phyloP scores from a whole-genome alignment of 2,329 filamentous ascomycete species.

The Fusarium lyarnte region DNA sequence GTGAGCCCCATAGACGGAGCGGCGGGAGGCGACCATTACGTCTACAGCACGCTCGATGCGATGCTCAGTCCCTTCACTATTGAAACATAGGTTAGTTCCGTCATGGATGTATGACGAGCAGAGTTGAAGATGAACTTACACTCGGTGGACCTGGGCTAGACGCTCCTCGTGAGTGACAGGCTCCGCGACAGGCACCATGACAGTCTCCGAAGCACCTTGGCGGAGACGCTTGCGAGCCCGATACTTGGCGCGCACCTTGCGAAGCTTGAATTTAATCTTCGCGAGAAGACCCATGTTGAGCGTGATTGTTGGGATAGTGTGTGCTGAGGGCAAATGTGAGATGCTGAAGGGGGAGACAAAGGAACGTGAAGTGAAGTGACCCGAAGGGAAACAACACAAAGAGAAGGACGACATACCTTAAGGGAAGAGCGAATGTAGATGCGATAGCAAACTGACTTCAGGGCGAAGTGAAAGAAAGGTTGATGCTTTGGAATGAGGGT shows the following conservation, averaged over 20 bases:
- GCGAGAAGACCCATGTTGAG: accelerated
- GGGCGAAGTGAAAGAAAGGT: background rate
- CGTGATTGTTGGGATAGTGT: too few species aligned
- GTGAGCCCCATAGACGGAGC: accelerated
- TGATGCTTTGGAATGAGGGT: background rate
- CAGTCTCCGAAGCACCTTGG: too few species aligned
- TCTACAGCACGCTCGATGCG: accelerated
- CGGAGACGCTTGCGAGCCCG: too few species aligned
- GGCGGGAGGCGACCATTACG: accelerated
- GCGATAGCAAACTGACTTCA: background rate
- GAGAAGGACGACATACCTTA: conserved; percentile 1
- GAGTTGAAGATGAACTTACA: conserved; percentile 17
- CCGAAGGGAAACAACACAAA: background rate
- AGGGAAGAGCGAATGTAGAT: background rate
- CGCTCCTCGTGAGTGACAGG: background rate
- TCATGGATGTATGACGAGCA: background rate
- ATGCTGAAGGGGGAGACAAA: background rate
- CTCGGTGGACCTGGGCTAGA: accelerated
- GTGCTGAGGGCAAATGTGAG: background rate
- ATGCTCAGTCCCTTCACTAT: accelerated
- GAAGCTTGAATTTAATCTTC: background rate
- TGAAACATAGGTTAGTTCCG: background rate
- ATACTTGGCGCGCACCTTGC: background rate
- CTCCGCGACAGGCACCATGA: background rate
- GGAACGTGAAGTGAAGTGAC: background rate